Evolutionary conservation across 1,284 basidiomycete genomes (phyloP), one percentile per base, ranked within the genome.

Genomic region (Schizophyllum commune): DNA sequence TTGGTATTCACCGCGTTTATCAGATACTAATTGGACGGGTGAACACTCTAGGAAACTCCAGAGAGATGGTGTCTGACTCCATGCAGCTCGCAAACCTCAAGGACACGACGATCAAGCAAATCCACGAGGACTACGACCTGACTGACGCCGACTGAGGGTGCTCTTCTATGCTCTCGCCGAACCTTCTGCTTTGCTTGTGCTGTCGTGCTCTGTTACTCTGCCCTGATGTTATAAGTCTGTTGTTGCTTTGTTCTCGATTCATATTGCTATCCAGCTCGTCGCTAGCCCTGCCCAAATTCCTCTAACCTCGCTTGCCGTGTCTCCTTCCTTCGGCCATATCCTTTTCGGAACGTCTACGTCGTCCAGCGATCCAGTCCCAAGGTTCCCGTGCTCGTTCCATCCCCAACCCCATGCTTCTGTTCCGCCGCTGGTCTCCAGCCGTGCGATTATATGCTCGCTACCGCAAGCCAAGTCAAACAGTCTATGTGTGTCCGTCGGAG

Each of bases 331-430:
- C 0, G 80, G 81, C 83, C 84, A 89, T n/a, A 89, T 68, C 60
- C 75, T 78, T 2, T 72, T 65, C 13, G 85, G 85, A 20, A 73
- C 52, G 51, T 75, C 69, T 9, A 80, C 72, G 65, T 91, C 86
- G 4, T 78, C 72, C 4, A 80, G 82, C 58, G 80, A 76, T 0
- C 86, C 88, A 27, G 84, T 68, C 0, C 90, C 93, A 15, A 96
- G 78, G 72, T 96, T 97, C 11, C 94, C 94, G 70, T 96, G 94
- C 72, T 97, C 94, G 71, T 96, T 97, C 94, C 94, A 96, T 0
- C 94, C 94, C 88, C 94, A 96, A 0, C 84, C 88, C 82, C 83
- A 90, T 0, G 94, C 81, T 63, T 83, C 81, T 4, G 66, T 67
- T n/a, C 59, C 60, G 53, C 20, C 57, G 55, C 11, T 59, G 39